A percentile compares a stretch with the other conserved stretches of the same genome.
phyloP scores from a whole-genome alignment of 2,329 filamentous ascomycete genomes.

The Graphilbum sp. region DNA sequence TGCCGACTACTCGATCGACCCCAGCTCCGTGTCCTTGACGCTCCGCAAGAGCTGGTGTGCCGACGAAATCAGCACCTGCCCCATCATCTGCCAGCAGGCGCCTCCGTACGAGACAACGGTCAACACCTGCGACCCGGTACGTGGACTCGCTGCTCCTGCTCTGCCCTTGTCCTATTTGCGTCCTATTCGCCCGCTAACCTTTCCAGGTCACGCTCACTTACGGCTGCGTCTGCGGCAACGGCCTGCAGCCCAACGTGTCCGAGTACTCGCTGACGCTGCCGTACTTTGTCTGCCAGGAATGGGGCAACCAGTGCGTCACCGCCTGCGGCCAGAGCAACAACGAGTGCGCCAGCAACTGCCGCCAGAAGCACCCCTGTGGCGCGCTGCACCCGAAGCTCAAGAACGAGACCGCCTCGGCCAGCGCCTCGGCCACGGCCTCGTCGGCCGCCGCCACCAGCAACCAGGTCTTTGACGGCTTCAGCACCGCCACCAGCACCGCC shows the following conservation, averaged over 20 bases:
- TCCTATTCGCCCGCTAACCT: no score
- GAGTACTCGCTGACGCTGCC: slow-evolving; percentile 67
- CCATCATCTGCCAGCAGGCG: slow-evolving; percentile 52
- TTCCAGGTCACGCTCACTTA: slow-evolving; percentile 50
- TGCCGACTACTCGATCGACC: slow-evolving; percentile 45
- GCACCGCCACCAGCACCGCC: slow-evolving; percentile 2
- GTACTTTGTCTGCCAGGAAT: slow-evolving; percentile 59
- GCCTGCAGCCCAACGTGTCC: slow-evolving; percentile 51
- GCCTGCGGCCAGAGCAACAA: slow-evolving; percentile 34
- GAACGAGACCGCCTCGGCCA: slow-evolving; percentile 35
- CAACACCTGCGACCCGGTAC: slow-evolving; percentile 54
- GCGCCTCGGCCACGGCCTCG: slow-evolving; percentile 19
- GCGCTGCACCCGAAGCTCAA: slow-evolving; percentile 43
- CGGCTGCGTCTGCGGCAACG: slow-evolving; percentile 54
- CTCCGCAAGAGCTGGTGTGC: slow-evolving; percentile 46
- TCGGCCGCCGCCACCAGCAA: slow-evolving; percentile 16
- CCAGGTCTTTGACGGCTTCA: slow-evolving; percentile 21
- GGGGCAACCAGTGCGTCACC: slow-evolving; percentile 50
- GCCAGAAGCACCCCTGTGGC: slow-evolving; percentile 54
- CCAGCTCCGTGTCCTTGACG: slow-evolving; percentile 35
- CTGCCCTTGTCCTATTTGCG: no score
- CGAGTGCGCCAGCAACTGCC: slow-evolving; percentile 45
- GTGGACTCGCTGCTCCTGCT: no score
- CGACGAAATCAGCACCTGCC: slow-evolving; percentile 47
- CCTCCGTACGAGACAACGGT: slow-evolving; percentile 31